Evolutionary conservation across 148 eudicot species (phyloP).

Genomic region (Vaccinium macrocarpon): DNA sequence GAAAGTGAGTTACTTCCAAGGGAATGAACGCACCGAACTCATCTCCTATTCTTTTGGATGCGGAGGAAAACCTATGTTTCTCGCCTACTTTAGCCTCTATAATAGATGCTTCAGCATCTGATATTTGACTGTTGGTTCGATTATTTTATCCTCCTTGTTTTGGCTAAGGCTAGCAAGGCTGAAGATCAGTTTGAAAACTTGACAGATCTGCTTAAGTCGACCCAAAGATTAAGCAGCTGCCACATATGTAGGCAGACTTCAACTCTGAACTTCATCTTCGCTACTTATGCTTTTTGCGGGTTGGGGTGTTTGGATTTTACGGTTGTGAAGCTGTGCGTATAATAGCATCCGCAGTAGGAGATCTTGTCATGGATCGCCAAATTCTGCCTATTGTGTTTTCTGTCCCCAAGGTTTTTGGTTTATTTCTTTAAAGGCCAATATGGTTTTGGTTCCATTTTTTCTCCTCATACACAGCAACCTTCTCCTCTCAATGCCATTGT

Average conservation of each 20-base stretch:
- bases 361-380: too few species aligned
- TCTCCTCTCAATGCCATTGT: neutral
- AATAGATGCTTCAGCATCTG: neutral
- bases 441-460: neutral
- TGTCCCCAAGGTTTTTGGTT: too few species aligned
- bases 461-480: neutral
- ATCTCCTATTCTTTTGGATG: neutral
- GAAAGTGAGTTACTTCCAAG: neutral
- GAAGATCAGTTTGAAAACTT: neutral
- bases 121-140: neutral
- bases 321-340: too few species aligned
- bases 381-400: too few species aligned
- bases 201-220: neutral
- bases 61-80: neutral
- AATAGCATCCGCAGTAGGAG: too few species aligned
- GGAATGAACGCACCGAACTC: neutral
- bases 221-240: neutral
- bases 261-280: too few species aligned
- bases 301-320: too few species aligned
- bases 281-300: too few species aligned
- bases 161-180: neutral
- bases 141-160: neutral
- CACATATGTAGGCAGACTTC: too few species aligned
- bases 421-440: too few species aligned
- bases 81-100: too few species aligned